Evolutionary conservation across 164 flowering plant genomes (phyloP), one percentile per base, ranked within the genome.

Genomic region (Stephania cephalantha): DNA sequence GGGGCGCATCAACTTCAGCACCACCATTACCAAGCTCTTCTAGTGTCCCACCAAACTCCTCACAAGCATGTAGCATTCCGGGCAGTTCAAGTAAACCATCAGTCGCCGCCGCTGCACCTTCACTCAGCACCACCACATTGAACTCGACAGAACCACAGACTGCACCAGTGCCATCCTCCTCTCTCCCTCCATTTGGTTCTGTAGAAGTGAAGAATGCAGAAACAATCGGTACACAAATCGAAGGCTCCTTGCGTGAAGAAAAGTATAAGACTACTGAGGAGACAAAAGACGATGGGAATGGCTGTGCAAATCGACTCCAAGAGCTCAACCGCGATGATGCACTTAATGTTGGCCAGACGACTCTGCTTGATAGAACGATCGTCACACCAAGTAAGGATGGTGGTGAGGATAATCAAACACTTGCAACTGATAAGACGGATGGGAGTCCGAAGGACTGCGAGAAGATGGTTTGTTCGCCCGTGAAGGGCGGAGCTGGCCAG

Each of bases 1-100:
- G 86, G 17, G 22, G 78, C 52, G 55, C 85, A 11, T 73, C 66
- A 61, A 61, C 82, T 17, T 46, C 79, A 52, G 17, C 46, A 48
- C 73, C 79, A 46, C 7, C 46, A 48, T 71, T 84, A 22, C 70
- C 72, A 50, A 15, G 64, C 76, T 74, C 86, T 8, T 55, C 76
- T 61, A 25, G 25, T n/a, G 9, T 29, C n/a, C 6, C 22, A 25
- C 66, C 66, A 61, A 61, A 20, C 66, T 5, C 20, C 25, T 61
- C 20, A 25, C 66, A 50, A 8, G 55, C 55, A 50, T 7, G 55
- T 50, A 50, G 25, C 66, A 61, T 18, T 17, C 8, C 66, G 4
- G 15, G 25, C 66, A 61, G 20, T 17, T 61, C 66, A 18, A 61
- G 69, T 74, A 73, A 78, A 82, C 70, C 81, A 68, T 64, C 72